Conservation (phyloP, 768 basidiomycete species). For the Mycena alexandri region DNA sequence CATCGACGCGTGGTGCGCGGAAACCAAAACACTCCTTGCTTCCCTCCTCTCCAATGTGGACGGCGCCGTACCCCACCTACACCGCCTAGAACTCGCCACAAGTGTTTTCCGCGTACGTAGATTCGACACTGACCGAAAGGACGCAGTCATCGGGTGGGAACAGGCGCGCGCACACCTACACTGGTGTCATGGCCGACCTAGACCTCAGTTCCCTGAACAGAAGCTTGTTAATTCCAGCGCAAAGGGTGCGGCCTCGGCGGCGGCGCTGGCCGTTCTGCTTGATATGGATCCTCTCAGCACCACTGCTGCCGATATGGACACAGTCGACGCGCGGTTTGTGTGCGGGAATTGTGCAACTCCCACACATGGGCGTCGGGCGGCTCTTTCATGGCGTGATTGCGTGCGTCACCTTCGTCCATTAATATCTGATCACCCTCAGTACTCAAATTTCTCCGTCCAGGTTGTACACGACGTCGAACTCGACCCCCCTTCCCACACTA, state of each 20-base stretch:
- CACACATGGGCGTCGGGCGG: not conserved
- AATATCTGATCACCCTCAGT: too few relatives aligned
- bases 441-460: not conserved
- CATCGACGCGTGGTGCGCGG: not conserved
- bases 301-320: not conserved
- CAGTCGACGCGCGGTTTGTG: conserved; percentile 1
- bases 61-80: too few relatives aligned
- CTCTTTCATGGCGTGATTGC: conserved; percentile 3
- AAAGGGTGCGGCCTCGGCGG: not conserved
- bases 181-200: not conserved
- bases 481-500: not conserved
- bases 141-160: conserved; percentile 15
- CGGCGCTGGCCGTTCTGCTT: not conserved
- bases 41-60: not conserved
- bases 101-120: conserved; percentile 8
- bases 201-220: not conserved
- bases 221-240: not conserved
- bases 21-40: not conserved
- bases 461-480: conserved; percentile 3
- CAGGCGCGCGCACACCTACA: not conserved
- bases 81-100: conserved; percentile 3
- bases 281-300: not conserved
- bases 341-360: not conserved
- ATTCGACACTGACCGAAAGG: not conserved
- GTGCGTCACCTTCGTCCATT: not conserved